These are phyloP conservation scores for Rheum nobile DNA, from an alignment of 148 eudicot genomes.

Conservation along the genomic window DNA sequence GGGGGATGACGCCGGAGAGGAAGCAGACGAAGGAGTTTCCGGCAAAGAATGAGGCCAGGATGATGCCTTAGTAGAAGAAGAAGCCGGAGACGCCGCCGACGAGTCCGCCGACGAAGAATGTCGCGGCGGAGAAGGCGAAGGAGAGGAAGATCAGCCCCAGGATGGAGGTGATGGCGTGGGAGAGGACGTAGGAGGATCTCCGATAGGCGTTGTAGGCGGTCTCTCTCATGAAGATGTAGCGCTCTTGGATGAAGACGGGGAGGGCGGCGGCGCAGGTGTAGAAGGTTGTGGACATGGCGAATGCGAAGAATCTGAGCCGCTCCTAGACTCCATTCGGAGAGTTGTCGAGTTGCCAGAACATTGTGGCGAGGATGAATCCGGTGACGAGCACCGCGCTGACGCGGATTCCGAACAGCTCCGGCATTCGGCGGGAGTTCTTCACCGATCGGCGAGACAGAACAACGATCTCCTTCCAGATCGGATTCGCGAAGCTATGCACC, in stretches of 20 bases:
- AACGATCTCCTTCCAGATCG: too few species aligned
- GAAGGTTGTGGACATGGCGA: conserved; percentile 18
- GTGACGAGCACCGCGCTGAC: too few species aligned
- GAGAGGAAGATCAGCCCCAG: too few species aligned
- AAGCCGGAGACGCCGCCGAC: conserved; percentile 13
- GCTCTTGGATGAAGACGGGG: conserved; percentile 18
- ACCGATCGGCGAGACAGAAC: too few species aligned
- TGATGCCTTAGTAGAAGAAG: conserved; percentile 18
- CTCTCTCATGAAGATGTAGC: conserved; percentile 17
- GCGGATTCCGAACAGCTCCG: too few species aligned
- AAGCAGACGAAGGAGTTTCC: conserved; percentile 19
- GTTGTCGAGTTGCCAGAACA: too few species aligned
- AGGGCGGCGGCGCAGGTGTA: conserved; percentile 21
- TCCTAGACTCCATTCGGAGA: too few species aligned
- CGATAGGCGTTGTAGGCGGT: conserved; percentile 17
- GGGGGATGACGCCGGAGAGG: conserved; percentile 13
- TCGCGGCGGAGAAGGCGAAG: conserved; percentile 12
- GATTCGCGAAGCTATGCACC: conserved; percentile 69
- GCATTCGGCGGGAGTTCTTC: too few species aligned
- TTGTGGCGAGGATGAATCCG: too few species aligned
- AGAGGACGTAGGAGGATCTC: too few species aligned
- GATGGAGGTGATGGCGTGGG: too few species aligned
- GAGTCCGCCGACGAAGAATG: conserved; percentile 15
- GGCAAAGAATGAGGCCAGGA: conserved; percentile 19
- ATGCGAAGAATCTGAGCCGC: too few species aligned